Evolutionary conservation across 768 basidiomycete species (phyloP).

Genomic region (Lactarius psammicola): DNA sequence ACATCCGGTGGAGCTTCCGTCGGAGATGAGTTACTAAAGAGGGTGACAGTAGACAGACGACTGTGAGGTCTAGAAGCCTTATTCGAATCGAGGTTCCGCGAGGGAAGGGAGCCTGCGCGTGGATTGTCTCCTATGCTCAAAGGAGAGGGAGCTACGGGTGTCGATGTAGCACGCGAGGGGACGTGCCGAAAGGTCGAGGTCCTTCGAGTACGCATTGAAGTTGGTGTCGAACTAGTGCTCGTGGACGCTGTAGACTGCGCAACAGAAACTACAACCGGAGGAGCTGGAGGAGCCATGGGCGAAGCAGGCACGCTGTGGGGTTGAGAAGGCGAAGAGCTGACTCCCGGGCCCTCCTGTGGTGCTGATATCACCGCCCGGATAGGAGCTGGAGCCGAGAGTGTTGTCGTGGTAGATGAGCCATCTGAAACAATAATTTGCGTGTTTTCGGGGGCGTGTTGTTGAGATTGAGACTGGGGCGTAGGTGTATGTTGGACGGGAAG

Average conservation of each 20-base stretch:
- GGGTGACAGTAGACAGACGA: conserved; percentile 28
- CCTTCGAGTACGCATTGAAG: conserved; percentile 34
- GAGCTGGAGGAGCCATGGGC: neutral
- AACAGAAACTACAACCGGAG: neutral
- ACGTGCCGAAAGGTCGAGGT: conserved; percentile 55
- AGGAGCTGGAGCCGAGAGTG: neutral
- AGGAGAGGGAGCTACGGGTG: conserved; percentile 37
- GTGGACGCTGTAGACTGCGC: neutral
- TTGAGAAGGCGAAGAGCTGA: neutral
- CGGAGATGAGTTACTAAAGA: conserved; percentile 11
- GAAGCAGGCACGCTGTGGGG: neutral
- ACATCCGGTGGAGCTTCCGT: conserved; percentile 13
- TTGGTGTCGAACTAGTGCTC: conserved; percentile 8
- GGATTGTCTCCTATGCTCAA: conserved; percentile 34
- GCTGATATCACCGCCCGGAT: neutral
- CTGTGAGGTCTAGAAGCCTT: conserved; percentile 24
- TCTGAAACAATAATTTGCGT: neutral
- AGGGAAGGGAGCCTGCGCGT: conserved; percentile 27
- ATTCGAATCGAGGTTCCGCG: conserved; percentile 25
- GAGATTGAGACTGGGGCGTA: neutral
- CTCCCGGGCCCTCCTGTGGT: conserved; percentile 1
- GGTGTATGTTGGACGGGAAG: neutral
- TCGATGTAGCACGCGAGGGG: conserved; percentile 37
- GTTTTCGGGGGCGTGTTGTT: conserved; percentile 2
- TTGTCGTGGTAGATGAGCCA: neutral